Base-by-base conservation (phyloP, 192 early-diverging fungal species). In the Cladochytrium replicatum region DNA sequence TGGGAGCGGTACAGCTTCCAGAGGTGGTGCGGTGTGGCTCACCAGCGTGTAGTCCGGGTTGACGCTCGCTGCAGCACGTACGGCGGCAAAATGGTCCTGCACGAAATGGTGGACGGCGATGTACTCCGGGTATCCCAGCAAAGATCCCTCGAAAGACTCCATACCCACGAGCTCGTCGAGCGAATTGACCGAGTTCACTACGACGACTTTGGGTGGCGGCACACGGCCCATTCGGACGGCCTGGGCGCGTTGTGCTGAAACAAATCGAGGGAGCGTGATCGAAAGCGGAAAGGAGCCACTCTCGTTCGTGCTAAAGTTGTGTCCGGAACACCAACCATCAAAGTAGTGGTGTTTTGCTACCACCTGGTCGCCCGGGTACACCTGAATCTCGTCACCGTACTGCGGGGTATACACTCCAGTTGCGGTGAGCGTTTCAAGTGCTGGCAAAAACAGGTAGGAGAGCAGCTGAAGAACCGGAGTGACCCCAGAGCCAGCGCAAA, bases 91-190 rank as follows among this genome's bases (percentile, higher is more conserved):
- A n/a, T n/a, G n/a, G n/a, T n/a, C n/a, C n/a, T n/a, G n/a, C n/a
- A n/a, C n/a, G 50, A 65, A 65, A 1, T 54, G 52, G 38, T 61
- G 46, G n/a, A 63, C 37, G 25, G 55, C 41, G 13, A 63, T 29
- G 5, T 30, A 25, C 26, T 60, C 25, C 11, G 63, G 60, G 41
- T 65, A 65, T 13, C 59, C 63, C 6, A 65, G 48, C 54, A 59
- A 21, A n/a, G 50, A 45, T 2, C 57, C 63, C 37, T 65, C 63
- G 45, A 65, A 52, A 21, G 60, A 39, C 11, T 62, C 47, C 28
- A 19, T 38, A 15, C 63, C 63, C 24, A 65, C 29, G 17, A 53
- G n/a, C n/a, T 53, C 50, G 6, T 27, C 49, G n/a, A 23, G 26
- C 4, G 32, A 40, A 11, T 51, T 28, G 21, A 29, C 22, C 22